Evolutionary conservation across 202 grass and related monocot species (phyloP), one percentile per base, ranked within the genome.

Genomic region (Schoenoplectus tabernaemontani): DNA sequence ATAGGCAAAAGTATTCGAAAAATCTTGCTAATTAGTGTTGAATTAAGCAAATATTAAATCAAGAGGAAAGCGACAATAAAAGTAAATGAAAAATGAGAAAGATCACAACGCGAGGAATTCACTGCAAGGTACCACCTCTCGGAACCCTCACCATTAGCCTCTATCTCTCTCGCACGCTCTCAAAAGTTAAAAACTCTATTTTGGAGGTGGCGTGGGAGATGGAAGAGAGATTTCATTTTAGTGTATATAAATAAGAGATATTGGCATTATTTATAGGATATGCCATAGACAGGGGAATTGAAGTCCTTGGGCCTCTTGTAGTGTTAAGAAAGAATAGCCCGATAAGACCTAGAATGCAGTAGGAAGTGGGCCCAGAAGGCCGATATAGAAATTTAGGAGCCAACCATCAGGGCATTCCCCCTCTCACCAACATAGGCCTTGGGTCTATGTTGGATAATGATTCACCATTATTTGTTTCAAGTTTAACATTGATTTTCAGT

Each of bases 121-220:
- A n/a, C n/a, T n/a, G n/a, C 65, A 86, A 7, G 87, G 87, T 60
- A 90, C 87, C 83, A 84, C 93, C 44, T 97, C 93, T 82, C 88
- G 89, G 66, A n/a, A 86, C 80, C 3, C 63, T 22, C 50, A 9
- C 50, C 73, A 58, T 77, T 58, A 30, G 30, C 73, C 48, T 51
- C 17, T n/a, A n/a, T n/a, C n/a, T n/a, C n/a, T n/a, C n/a, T 51
- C 47, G 13, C n/a, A n/a, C 48, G 2, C 13, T 13, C 13, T 51
- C 13, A 51, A 51, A 51, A 51, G 48, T n/a, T 51, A 15, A 38
- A 37, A 64, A 38, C 32, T 33, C 62, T 38, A 38, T n/a, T 38
- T 62, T 12, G 59, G 48, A 62, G 24, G 7, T 6, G 16, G 62
- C 62, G 8, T 7, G 9, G 24, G 10, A 24, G 20, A 30, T 13